Percentiles rank a stretch among this genome's conserved stretches.
phyloP scores from a whole-genome alignment of 2,329 filamentous ascomycete species.

The Ceratocystis colombiana region DNA sequence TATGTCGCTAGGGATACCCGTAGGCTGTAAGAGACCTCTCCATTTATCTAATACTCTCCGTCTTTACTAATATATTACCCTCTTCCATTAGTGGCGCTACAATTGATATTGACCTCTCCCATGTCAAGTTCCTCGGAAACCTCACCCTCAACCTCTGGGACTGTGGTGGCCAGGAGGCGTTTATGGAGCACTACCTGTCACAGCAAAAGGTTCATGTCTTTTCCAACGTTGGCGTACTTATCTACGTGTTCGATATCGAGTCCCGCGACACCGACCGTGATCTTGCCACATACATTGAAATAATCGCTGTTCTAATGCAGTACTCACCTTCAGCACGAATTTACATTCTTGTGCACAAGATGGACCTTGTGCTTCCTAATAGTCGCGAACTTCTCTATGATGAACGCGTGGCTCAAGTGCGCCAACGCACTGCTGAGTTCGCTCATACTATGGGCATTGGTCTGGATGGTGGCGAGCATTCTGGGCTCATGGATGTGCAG shows the following conservation, averaged over 20 bases:
- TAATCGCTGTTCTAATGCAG: conserved; percentile 79
- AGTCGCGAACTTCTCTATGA: conserved; percentile 75
- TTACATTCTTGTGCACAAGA: conserved; percentile 96
- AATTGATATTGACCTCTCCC: conserved; percentile 95
- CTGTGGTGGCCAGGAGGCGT: conserved; percentile 95
- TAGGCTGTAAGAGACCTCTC: conserved; percentile 48
- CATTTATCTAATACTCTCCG: neutral
- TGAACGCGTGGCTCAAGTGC: conserved; percentile 67
- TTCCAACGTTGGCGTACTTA: conserved; percentile 88
- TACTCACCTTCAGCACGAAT: conserved; percentile 72
- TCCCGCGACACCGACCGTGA: conserved; percentile 90
- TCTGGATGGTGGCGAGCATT: conserved; percentile 30
- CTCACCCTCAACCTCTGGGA: conserved; percentile 97
- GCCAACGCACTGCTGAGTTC: conserved; percentile 56
- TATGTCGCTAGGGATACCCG: conserved; percentile 95
- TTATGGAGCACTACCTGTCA: conserved; percentile 96
- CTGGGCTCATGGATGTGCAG: conserved; percentile 52
- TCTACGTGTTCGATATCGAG: conserved; percentile 99
- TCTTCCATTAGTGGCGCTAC: conserved; percentile 58
- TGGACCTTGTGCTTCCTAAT: conserved; percentile 81
- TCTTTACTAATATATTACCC: neutral
- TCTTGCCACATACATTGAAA: conserved; percentile 80
- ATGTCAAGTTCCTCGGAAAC: conserved; percentile 98
- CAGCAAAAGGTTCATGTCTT: conserved; percentile 95
- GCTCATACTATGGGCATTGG: conserved; percentile 24